Base-by-base conservation (phyloP, 257 asterid genomes). In the Paulownia fortunei region DNA sequence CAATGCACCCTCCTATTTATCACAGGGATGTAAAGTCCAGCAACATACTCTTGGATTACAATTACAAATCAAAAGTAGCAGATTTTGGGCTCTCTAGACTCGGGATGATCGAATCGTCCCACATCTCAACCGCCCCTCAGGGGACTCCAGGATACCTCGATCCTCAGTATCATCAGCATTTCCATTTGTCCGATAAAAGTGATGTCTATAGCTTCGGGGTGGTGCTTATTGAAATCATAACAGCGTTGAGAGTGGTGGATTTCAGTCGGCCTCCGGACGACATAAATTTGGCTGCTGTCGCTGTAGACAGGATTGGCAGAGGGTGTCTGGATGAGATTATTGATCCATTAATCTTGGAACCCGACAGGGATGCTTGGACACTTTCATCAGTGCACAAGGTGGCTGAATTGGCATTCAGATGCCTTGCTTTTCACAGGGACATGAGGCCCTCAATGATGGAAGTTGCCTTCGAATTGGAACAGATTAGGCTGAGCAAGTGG, bases 11-110 rank as follows among this genome's bases (percentile, higher is more conserved):
- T 42, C 94, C 94, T 0, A 89, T 89, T 7, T 89, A 81, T 51
- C 94, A 89, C 49, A 81, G 94, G 42, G 94, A 89, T 59, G 76
- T 89, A 6, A 89, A 89, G 46, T 86, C 94, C 1, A 89, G 92
- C 56, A 89, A 89, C 84, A 89, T 89, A 16, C 77, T 89, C 0
- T 63, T 89, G 77, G 92, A 89, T 72, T 80, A 84, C 42, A 66
- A 84, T 10, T 83, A 81, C 83, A 84, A 78, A 69, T 80, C 94
- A 1, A 89, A 89, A 82, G 91, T 89, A 0, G 92, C 91, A 0
- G 94, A 89, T 79, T 89, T 89, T 8, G 94, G 94, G 4, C 89
- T 87, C 0, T 86, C 89, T 0, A 72, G 94, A 58, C 82, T 89
- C 12, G 94, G 94, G 7, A 23, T 81, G 74, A 32, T 81, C 2